Evolutionary conservation across 805 yeast genomes (phyloP).

Genomic region (Candida sithepensis): DNA sequence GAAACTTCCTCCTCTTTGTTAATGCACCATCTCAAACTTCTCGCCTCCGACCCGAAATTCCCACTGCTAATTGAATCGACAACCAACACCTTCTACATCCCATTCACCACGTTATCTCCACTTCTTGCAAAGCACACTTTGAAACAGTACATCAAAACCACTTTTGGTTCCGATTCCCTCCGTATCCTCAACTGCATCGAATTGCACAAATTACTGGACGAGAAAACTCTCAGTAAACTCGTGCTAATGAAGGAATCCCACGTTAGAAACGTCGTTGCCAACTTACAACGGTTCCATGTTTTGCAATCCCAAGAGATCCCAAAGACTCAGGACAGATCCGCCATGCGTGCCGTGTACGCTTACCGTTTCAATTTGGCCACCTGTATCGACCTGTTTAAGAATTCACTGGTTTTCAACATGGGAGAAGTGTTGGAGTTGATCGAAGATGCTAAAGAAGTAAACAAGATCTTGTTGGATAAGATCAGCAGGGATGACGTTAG

Average conservation of each 20-base stretch:
- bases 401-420: conserved; percentile 49
- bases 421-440: conserved; percentile 48
- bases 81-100: conserved; percentile 59
- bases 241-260: conserved; percentile 77
- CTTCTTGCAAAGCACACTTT: conserved; percentile 45
- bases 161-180: conserved; percentile 64
- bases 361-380: conserved; percentile 51
- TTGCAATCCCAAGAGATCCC: conserved; percentile 93
- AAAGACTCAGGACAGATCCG: conserved; percentile 85
- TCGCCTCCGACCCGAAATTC: conserved; percentile 45
- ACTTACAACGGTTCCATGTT: conserved; percentile 63
- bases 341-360: conserved; percentile 79
- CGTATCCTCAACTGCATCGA: conserved; percentile 77
- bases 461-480: conserved; percentile 68
- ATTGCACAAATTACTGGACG: conserved; percentile 70
- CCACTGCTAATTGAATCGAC: conserved; percentile 60
- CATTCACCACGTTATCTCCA: conserved; percentile 50
- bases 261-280: conserved; percentile 67
- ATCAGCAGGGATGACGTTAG: conserved; percentile 87
- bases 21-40: conserved; percentile 62
- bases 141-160: conserved; percentile 55
- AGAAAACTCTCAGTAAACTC: conserved; percentile 69
- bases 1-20: conserved; percentile 20
- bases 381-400: conserved; percentile 34
- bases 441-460: conserved; percentile 51